Evolutionary conservation across 345 rosid species (phyloP).

Genomic region (Erysimum cheiranthoides): DNA sequence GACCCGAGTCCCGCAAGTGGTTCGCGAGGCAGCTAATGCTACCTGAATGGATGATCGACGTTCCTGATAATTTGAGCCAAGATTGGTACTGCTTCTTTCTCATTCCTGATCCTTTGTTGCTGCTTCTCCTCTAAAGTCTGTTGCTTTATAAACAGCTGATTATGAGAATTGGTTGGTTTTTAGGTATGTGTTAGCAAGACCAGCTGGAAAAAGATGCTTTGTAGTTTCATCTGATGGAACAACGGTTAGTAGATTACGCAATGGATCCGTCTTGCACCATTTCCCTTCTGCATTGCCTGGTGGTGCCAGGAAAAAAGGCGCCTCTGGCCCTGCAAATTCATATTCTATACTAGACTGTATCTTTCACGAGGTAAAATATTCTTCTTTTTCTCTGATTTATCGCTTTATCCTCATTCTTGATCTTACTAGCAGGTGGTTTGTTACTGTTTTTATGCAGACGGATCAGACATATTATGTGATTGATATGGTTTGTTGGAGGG

Average conservation of each 20-base stretch:
- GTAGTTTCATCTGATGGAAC: constrained; percentile 83
- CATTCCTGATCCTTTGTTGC: background rate
- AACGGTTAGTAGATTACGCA: constrained; percentile 77
- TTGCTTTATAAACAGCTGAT: background rate
- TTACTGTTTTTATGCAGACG: constrained; percentile 50
- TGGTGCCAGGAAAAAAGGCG: constrained; percentile 72
- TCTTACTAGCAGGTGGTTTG: constrained; percentile 29
- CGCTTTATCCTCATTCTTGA: background rate
- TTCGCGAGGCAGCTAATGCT: constrained; percentile 92
- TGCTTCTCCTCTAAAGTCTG: background rate
- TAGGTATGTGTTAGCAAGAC: constrained; percentile 86
- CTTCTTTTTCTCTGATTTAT: background rate
- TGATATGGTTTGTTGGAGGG: constrained; percentile 94
- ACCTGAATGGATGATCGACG: constrained; percentile 97
- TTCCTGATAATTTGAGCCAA: constrained; percentile 68
- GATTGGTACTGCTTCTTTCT: constrained; percentile 61
- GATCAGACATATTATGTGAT: constrained; percentile 94
- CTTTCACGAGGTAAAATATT: constrained; percentile 76
- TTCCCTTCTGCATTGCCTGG: constrained; percentile 88
- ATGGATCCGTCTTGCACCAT: constrained; percentile 76
- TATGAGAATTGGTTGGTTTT: background rate
- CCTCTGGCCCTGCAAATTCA: constrained; percentile 69
- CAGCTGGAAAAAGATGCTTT: constrained; percentile 88
- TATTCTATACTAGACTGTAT: constrained; percentile 93
- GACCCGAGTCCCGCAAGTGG: constrained; percentile 79